A percentile compares a stretch with the other conserved stretches of the same genome.
These are phyloP conservation scores for Pseudocercospora pini-densiflorae DNA, from an alignment of 2,329 filamentous ascomycete species.

Conservation along the genomic window DNA sequence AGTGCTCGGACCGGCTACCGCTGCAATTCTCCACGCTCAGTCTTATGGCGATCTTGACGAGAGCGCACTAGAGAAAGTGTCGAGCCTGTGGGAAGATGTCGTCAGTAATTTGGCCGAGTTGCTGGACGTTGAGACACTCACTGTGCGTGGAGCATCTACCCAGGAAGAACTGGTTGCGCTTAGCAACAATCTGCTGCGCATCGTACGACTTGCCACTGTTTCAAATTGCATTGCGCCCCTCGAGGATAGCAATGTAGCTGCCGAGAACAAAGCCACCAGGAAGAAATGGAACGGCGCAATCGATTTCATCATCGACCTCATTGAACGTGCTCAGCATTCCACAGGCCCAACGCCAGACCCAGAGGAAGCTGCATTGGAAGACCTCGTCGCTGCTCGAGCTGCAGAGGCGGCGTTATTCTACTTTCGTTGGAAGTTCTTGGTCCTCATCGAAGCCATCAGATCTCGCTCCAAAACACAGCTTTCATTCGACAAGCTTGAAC, in stretches of 20 bases:
- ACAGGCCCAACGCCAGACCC: conserved; percentile 63
- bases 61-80: conserved; percentile 77
- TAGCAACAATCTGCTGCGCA: conserved; percentile 40
- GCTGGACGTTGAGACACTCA: conserved; percentile 70
- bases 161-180: conserved; percentile 44
- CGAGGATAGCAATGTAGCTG: conserved; percentile 60
- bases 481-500: conserved; percentile 63
- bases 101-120: conserved; percentile 74
- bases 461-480: conserved; percentile 56
- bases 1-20: conserved; percentile 82
- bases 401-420: conserved; percentile 82
- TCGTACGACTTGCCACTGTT: conserved; percentile 35
- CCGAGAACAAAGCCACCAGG: conserved; percentile 32
- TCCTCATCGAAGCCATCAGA: conserved; percentile 53
- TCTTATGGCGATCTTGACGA: conserved; percentile 89
- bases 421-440: conserved; percentile 78
- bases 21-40: conserved; percentile 81
- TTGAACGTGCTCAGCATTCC: conserved; percentile 72
- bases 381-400: conserved; percentile 75
- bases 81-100: conserved; percentile 83
- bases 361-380: conserved; percentile 76
- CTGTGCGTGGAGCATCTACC: conserved; percentile 68
- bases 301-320: conserved; percentile 72
- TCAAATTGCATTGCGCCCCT: conserved; percentile 77
- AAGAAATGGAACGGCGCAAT: conserved; percentile 53